Conservation (phyloP, 106 monocot species). For the Apostasia ramifera region DNA sequence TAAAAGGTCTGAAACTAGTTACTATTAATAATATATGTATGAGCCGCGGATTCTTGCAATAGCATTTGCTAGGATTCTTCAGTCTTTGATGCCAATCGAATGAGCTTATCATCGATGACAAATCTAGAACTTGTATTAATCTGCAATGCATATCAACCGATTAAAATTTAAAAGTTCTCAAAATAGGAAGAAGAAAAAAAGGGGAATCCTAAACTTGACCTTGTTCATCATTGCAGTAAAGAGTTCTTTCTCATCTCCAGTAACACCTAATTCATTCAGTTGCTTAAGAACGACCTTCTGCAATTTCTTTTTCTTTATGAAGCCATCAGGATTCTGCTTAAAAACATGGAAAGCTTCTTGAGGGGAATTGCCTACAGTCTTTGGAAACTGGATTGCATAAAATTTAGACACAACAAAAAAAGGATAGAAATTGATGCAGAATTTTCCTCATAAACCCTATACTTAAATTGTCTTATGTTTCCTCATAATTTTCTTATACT, state of each 20-base stretch:
- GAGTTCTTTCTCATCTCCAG: conserved; percentile 37
- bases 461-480: too few relatives aligned
- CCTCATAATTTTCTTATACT: too few relatives aligned
- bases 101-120: conserved; percentile 32
- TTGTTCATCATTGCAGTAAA: conserved; percentile 33
- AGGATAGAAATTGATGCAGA: too few relatives aligned
- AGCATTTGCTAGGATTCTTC: conserved; percentile 9
- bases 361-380: background rate
- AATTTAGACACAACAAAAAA: too few relatives aligned
- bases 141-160: conserved; percentile 19
- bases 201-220: conserved; percentile 11
- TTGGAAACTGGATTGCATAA: too few relatives aligned
- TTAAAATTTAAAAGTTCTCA: background rate
- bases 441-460: background rate
- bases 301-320: conserved; percentile 59
- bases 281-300: conserved; percentile 39
- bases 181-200: background rate
- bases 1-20: too few relatives aligned
- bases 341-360: background rate
- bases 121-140: conserved; percentile 49
- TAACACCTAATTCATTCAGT: conserved; percentile 35
- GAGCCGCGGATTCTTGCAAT: too few relatives aligned
- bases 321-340: conserved; percentile 39
- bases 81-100: conserved; percentile 23
- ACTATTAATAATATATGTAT: too few relatives aligned